Evolutionary conservation across 108 stramenopile genomes (phyloP).

Genomic region (Heterococcus sp.): DNA sequence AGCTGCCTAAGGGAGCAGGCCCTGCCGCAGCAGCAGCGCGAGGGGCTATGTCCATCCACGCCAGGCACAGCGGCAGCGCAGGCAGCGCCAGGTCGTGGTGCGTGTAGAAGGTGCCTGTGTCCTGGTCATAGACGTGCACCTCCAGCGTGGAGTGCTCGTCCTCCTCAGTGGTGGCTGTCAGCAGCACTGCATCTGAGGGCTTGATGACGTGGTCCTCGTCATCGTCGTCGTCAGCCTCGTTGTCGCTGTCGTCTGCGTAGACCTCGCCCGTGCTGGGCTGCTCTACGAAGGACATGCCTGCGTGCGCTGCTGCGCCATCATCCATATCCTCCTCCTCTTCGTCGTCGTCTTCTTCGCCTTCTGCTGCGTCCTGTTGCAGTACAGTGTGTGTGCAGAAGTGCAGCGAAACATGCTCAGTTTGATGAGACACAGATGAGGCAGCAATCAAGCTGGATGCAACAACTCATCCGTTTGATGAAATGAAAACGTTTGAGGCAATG

Average conservation of each 20-base stretch:
- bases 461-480: no score
- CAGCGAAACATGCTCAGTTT: no score
- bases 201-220: constrained; percentile 51
- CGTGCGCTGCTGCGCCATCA: neutral
- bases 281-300: neutral
- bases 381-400: no score
- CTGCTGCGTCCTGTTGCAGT: neutral
- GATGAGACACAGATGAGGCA: no score
- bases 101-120: constrained; percentile 84
- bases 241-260: constrained; percentile 3
- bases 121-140: constrained; percentile 56
- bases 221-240: constrained; percentile 39
- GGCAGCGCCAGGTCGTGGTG: constrained; percentile 98
- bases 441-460: no score
- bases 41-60: constrained; percentile 55
- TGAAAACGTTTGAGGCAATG: no score
- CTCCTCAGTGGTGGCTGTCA: constrained; percentile 63
- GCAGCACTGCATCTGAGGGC: constrained; percentile 48
- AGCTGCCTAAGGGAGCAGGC: constrained; percentile 14
- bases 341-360: constrained; percentile 1
- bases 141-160: constrained; percentile 50
- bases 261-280: neutral
- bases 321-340: constrained; percentile 6
- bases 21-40: constrained; percentile 1
- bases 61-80: constrained; percentile 86